phyloP scores from a whole-genome alignment of 2,329 filamentous ascomycete species.

The Zopfia rhizophila region DNA sequence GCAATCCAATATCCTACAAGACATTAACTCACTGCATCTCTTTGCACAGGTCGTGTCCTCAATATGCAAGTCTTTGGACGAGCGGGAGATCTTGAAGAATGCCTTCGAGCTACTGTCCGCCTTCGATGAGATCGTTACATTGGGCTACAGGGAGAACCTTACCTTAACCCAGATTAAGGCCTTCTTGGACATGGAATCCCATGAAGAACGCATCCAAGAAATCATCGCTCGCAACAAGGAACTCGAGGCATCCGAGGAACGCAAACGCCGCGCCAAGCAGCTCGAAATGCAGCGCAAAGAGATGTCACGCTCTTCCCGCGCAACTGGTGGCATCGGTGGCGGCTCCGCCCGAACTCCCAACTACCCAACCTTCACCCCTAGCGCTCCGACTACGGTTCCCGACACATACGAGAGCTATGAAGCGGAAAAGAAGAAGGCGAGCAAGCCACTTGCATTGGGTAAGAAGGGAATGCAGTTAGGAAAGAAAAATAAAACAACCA shows the following conservation, averaged over 20 bases:
- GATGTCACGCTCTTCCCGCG: conserved; percentile 78
- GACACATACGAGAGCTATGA: conserved; percentile 95
- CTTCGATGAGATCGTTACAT: conserved; percentile 95
- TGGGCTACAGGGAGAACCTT: conserved; percentile 96
- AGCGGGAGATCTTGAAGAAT: conserved; percentile 93
- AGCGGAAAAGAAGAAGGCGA: conserved; percentile 94
- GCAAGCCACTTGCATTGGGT: conserved; percentile 81
- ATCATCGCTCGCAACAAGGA: conserved; percentile 84
- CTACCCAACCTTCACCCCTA: conserved; percentile 90
- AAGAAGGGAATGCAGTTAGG: conserved; percentile 99
- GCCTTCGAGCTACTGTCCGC: conserved; percentile 96
- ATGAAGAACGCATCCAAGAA: conserved; percentile 98
- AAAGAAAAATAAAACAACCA: conserved; percentile 97
- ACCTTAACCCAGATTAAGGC: conserved; percentile 98
- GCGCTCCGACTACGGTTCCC: conserved; percentile 75
- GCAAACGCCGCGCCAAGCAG: conserved; percentile 98
- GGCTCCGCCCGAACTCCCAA: conserved; percentile 76
- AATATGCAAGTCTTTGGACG: conserved; percentile 95
- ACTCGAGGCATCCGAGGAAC: conserved; percentile 95
- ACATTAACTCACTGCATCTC: conserved; percentile 97
- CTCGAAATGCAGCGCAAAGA: conserved; percentile 99
- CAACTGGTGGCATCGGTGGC: conserved; percentile 35
- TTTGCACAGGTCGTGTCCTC: conserved; percentile 97
- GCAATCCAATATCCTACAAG: conserved; percentile 98
- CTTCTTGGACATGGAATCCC: conserved; percentile 98